Conservation (phyloP, 1,139 yeast species). For the Saccharomyces hybrid region DNA sequence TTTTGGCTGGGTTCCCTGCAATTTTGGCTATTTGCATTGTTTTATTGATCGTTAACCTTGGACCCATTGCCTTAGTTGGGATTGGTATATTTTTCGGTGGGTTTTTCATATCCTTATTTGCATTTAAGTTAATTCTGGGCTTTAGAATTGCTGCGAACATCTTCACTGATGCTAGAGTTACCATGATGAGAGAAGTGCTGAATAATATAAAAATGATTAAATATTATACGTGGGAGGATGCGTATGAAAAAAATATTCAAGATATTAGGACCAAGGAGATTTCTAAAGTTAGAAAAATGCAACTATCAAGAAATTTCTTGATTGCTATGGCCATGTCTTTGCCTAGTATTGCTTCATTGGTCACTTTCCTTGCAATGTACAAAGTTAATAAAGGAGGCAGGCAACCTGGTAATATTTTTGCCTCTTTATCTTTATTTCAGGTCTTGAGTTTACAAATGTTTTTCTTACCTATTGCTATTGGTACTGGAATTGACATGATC, state of each 20-base stretch:
- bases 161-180: constrained; percentile 45
- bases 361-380: constrained; percentile 64
- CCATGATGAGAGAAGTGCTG: constrained; percentile 44
- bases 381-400: constrained; percentile 42
- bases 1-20: constrained; percentile 54
- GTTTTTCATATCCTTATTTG: constrained; percentile 25
- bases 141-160: constrained; percentile 40
- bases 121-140: constrained; percentile 37
- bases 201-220: constrained; percentile 47
- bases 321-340: constrained; percentile 52
- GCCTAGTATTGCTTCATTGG: constrained; percentile 61
- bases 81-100: constrained; percentile 43
- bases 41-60: constrained; percentile 59
- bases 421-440: constrained; percentile 71
- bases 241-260: constrained; percentile 42
- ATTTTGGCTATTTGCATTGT: constrained; percentile 54
- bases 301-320: constrained; percentile 48
- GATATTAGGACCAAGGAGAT: constrained; percentile 43
- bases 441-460: constrained; percentile 64
- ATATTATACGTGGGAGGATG: constrained; percentile 54
- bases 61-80: constrained; percentile 67
- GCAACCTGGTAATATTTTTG: constrained; percentile 62
- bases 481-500: constrained; percentile 57
- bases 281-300: constrained; percentile 41
- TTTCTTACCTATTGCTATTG: constrained; percentile 54